These are phyloP conservation scores for Dysphania ambrosioides DNA, from an alignment of 148 eudicot genomes.

Conservation along the genomic window DNA sequence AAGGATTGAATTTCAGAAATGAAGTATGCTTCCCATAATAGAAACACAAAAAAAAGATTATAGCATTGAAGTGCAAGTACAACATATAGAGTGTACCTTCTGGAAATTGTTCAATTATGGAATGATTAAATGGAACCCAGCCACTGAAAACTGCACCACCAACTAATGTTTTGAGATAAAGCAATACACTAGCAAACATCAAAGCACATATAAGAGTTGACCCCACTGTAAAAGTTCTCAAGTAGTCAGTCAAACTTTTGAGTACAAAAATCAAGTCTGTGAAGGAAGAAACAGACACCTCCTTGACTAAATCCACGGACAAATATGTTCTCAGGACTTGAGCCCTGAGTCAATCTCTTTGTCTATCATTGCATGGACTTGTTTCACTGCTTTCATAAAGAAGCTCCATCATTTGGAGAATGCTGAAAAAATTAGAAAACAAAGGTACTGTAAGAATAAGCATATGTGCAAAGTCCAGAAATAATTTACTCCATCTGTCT, in stretches of 20 bases:
- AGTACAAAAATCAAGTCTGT: not conserved
- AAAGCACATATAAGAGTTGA: conserved; percentile 64
- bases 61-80: not conserved
- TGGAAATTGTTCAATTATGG: conserved; percentile 53
- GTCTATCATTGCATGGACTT: conserved; percentile 82
- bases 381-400: conserved; percentile 72
- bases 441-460: not conserved
- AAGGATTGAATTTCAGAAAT: not conserved
- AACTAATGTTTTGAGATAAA: conserved; percentile 85
- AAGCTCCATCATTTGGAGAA: conserved; percentile 74
- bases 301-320: conserved; percentile 99
- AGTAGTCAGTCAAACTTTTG: not conserved
- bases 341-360: conserved; percentile 83
- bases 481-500: too few relatives aligned
- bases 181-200: conserved; percentile 89
- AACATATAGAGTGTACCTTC: conserved; percentile 47
- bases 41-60: not conserved
- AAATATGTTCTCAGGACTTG: conserved; percentile 74
- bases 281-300: conserved; percentile 43
- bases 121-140: conserved; percentile 88
- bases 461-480: not conserved
- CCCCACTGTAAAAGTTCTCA: not conserved
- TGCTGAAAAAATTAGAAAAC: conserved; percentile 39
- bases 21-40: conserved; percentile 6
- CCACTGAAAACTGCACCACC: conserved; percentile 98